Percentiles rank a stretch among this genome's conserved stretches.
These are phyloP conservation scores for Pseudopyricularia javanii DNA, from an alignment of 2,329 filamentous ascomycete species.

Conservation along the genomic window DNA sequence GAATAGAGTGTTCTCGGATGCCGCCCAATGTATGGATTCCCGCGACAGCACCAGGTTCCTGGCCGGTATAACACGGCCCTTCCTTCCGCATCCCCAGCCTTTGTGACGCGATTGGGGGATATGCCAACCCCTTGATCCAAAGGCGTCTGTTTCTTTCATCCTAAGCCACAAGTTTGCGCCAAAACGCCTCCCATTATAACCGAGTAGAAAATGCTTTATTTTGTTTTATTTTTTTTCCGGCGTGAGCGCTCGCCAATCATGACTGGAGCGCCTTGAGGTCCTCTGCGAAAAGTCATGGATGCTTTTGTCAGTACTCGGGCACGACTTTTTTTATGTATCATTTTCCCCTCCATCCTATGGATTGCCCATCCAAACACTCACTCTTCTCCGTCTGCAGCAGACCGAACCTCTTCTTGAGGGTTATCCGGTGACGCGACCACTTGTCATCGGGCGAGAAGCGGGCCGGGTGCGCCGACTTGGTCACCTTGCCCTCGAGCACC, in stretches of 20 bases:
- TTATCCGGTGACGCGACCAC: slow-evolving; percentile 92
- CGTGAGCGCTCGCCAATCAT: not conserved
- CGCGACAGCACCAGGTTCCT: not conserved
- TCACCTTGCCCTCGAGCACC: slow-evolving; percentile 69
- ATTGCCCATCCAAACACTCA: slow-evolving; percentile 17
- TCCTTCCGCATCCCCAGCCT: not conserved
- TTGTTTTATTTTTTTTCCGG: not conserved
- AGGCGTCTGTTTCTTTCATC: not conserved
- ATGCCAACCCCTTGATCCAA: not conserved
- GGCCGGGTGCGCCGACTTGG: slow-evolving; percentile 91
- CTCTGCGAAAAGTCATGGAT: slow-evolving; percentile 1
- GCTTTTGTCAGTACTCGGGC: no score
- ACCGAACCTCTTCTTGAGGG: slow-evolving; percentile 85
- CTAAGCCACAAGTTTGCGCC: not conserved
- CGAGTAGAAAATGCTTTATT: not conserved
- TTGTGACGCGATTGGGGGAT: not conserved
- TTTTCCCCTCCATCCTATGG: not conserved
- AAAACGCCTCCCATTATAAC: not conserved
- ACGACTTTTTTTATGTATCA: no score
- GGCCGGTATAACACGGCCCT: not conserved
- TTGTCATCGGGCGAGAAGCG: slow-evolving; percentile 98
- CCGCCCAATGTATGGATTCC: not conserved
- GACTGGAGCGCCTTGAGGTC: slow-evolving; percentile 7
- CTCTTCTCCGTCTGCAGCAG: slow-evolving; percentile 73
- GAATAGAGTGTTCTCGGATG: not conserved